phyloP scores from a whole-genome alignment of 768 basidiomycete genomes.

The Leccinum disarticulatum region DNA sequence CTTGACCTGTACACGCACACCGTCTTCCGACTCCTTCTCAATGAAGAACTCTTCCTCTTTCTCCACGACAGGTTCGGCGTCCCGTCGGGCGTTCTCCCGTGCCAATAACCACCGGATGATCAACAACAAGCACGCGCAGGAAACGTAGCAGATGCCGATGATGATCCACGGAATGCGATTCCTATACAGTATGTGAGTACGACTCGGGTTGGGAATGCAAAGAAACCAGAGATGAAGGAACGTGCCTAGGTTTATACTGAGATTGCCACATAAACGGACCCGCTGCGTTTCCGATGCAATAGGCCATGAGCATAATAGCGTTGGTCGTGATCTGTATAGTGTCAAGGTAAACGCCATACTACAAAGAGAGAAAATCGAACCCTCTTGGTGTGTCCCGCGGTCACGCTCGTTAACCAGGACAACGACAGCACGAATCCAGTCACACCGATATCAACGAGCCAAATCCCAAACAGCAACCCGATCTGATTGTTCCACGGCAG shows the following conservation, averaged over 20 bases:
- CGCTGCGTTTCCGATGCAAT: slow-evolving; percentile 63
- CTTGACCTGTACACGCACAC: slow-evolving; percentile 51
- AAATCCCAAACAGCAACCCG: slow-evolving; percentile 55
- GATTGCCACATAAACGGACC: slow-evolving; percentile 80
- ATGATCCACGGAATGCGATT: slow-evolving; percentile 72
- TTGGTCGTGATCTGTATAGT: slow-evolving; percentile 40
- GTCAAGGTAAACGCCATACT: not conserved
- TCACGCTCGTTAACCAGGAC: slow-evolving; percentile 65
- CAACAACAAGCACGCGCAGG: slow-evolving; percentile 46
- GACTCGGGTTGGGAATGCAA: not conserved
- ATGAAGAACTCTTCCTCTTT: slow-evolving; percentile 66
- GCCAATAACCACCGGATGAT: slow-evolving; percentile 42
- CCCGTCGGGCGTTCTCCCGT: slow-evolving; percentile 63
- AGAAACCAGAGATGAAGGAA: not conserved
- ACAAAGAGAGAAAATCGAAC: slow-evolving; percentile 39
- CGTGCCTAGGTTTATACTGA: slow-evolving; percentile 36
- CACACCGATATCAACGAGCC: slow-evolving; percentile 43
- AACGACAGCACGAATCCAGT: slow-evolving; percentile 60
- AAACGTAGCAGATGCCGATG: not conserved
- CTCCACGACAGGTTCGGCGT: slow-evolving; percentile 52
- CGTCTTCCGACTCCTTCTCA: slow-evolving; percentile 50
- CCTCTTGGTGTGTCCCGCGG: slow-evolving; percentile 71
- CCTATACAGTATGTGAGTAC: slow-evolving; percentile 33
- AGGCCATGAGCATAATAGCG: slow-evolving; percentile 72
- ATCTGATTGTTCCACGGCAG: slow-evolving; percentile 66